Percentiles rank a stretch among this genome's conserved stretches.
These are phyloP conservation scores for Penicillium occitanis DNA, from an alignment of 2,329 filamentous ascomycete genomes.

Conservation along the genomic window DNA sequence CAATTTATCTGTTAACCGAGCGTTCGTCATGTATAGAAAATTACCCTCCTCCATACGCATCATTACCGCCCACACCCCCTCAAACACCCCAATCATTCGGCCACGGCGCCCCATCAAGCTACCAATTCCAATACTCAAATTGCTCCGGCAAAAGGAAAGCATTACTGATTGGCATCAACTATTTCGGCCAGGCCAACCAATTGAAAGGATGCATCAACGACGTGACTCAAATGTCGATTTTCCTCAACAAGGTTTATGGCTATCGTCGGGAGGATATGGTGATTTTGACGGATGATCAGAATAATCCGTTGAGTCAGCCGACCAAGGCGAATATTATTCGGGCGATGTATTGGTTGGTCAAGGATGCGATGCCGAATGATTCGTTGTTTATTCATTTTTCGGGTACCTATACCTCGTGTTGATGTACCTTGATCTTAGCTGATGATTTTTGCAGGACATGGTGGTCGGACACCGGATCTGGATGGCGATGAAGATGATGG, in stretches of 20 bases:
- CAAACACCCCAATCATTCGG: constrained; percentile 70
- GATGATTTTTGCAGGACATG: constrained; percentile 57
- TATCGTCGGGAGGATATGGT: constrained; percentile 98
- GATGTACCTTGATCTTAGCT: not conserved
- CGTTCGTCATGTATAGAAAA: constrained; percentile 9
- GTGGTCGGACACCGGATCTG: constrained; percentile 69
- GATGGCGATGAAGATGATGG: constrained; percentile 75
- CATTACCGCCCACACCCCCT: constrained; percentile 33
- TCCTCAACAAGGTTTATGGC: constrained; percentile 78
- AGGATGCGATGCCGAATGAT: constrained; percentile 87
- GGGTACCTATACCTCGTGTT: constrained; percentile 52
- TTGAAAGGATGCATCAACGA: constrained; percentile 94
- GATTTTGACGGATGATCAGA: constrained; percentile 90
- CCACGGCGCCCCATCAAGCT: constrained; percentile 73
- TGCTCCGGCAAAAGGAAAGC: constrained; percentile 88
- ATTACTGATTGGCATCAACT: constrained; percentile 91
- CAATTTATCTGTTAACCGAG: not conserved
- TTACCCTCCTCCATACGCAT: constrained; percentile 11
- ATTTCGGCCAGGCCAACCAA: constrained; percentile 86
- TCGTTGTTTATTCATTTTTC: constrained; percentile 97
- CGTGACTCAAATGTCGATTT: constrained; percentile 92
- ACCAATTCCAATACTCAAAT: constrained; percentile 88
- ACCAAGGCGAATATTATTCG: constrained; percentile 92
- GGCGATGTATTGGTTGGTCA: constrained; percentile 98
- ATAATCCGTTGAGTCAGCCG: constrained; percentile 94